phyloP scores from a whole-genome alignment of 352 stramenopile species.

The Plasmopara halstedii region DNA sequence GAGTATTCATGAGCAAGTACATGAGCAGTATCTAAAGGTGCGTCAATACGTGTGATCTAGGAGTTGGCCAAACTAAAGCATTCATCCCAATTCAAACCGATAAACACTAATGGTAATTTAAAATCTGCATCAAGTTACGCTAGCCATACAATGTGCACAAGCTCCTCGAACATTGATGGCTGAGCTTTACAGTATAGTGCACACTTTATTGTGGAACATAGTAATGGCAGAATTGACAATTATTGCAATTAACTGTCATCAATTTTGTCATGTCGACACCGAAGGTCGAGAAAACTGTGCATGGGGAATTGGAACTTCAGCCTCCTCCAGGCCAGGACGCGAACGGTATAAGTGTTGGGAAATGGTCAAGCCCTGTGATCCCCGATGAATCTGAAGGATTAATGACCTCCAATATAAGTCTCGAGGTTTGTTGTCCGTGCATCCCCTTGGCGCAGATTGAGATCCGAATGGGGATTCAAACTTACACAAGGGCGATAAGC shows the following conservation, averaged over 20 bases:
- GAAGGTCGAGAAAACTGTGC: conserved; percentile 19
- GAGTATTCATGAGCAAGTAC: too few relatives aligned
- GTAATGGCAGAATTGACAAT: too few relatives aligned
- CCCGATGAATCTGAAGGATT: conserved; percentile 18
- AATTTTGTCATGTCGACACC: conserved; percentile 3
- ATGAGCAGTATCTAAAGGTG: too few relatives aligned
- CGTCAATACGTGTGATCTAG: too few relatives aligned
- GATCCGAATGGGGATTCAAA: conserved; percentile 16
- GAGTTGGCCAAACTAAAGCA: too few relatives aligned
- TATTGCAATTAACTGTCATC: not conserved
- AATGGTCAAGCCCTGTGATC: conserved; percentile 24
- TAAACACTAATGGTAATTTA: too few relatives aligned
- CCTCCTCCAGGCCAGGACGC: conserved; percentile 9
- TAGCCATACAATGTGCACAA: too few relatives aligned
- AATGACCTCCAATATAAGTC: conserved; percentile 15
- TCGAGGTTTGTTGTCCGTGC: conserved; percentile 25
- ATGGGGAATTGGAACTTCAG: conserved; percentile 1
- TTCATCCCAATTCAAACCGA: too few relatives aligned
- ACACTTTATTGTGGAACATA: too few relatives aligned
- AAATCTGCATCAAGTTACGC: too few relatives aligned
- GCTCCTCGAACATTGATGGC: too few relatives aligned
- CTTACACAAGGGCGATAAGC: conserved; percentile 16
- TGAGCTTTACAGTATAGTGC: too few relatives aligned
- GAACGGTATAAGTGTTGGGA: conserved; percentile 18
- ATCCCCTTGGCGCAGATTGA: conserved; percentile 28